These are phyloP conservation scores for Candida sojae DNA, from an alignment of 1,139 yeast genomes.

Conservation along the genomic window DNA sequence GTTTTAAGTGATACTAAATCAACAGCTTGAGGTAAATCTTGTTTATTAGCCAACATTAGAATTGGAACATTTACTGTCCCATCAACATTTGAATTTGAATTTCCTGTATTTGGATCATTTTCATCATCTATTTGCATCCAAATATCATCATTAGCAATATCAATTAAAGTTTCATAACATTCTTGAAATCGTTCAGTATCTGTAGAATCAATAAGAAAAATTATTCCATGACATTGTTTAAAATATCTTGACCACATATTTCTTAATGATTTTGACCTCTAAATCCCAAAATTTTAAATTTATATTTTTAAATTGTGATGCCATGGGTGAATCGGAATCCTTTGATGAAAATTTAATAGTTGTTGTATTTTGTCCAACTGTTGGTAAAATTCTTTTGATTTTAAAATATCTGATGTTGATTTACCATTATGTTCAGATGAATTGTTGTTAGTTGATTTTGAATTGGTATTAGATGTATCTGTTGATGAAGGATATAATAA, in stretches of 20 bases:
- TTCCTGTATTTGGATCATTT: constrained; percentile 26
- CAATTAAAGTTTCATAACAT: constrained; percentile 64
- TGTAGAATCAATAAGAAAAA: constrained; percentile 89
- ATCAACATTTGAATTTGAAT: constrained; percentile 29
- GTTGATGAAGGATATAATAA: constrained; percentile 35
- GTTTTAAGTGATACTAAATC: constrained; percentile 78
- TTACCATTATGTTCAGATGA: constrained; percentile 3
- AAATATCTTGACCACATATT: constrained; percentile 88
- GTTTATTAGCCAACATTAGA: constrained; percentile 93
- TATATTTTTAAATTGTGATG: constrained; percentile 47
- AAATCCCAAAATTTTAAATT: constrained; percentile 90
- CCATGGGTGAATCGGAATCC: constrained; percentile 20
- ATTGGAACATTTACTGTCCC: constrained; percentile 71
- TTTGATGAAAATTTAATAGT: constrained; percentile 40
- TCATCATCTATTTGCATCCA: constrained; percentile 46
- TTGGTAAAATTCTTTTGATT: constrained; percentile 45
- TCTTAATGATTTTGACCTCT: constrained; percentile 83
- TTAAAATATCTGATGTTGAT: constrained; percentile 28
- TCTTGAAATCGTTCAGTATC: constrained; percentile 83
- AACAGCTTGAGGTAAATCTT: constrained; percentile 75
- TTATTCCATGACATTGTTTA: constrained; percentile 83
- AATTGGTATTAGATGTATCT: constrained; percentile 16
- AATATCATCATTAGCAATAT: constrained; percentile 42
- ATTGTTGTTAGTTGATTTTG: constrained; percentile 9
- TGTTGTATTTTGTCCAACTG: constrained; percentile 65